phyloP scores from a whole-genome alignment of 1,284 basidiomycete species.

The Xerocomus nothofagi region DNA sequence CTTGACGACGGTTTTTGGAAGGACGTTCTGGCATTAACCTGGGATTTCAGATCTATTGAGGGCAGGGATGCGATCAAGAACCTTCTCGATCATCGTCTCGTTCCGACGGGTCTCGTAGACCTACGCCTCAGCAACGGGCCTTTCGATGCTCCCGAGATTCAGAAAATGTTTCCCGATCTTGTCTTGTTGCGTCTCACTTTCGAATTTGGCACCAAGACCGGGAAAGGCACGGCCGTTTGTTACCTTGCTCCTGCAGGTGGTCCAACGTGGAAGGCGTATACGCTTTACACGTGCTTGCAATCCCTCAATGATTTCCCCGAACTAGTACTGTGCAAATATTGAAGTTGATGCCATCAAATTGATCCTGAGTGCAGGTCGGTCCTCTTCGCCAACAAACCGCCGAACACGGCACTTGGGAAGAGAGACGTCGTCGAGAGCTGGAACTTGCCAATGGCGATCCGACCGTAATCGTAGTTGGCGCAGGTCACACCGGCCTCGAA shows the following conservation, averaged over 20 bases:
- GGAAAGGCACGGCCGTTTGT: constrained; percentile 25
- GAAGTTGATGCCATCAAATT: background rate
- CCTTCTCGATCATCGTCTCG: constrained; percentile 31
- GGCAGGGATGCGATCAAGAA: constrained; percentile 25
- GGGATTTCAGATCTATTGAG: constrained; percentile 31
- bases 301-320: constrained; percentile 49
- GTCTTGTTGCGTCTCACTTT: constrained; percentile 28
- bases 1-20: constrained; percentile 34
- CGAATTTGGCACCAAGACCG: constrained; percentile 26
- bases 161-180: constrained; percentile 27
- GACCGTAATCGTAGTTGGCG: constrained; percentile 37
- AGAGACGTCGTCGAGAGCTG: constrained; percentile 24
- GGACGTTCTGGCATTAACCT: constrained; percentile 29
- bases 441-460: constrained; percentile 30
- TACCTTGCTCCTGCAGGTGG: constrained; percentile 20
- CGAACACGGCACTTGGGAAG: constrained; percentile 34
- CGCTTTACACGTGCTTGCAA: constrained; percentile 47
- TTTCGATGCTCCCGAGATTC: constrained; percentile 23
- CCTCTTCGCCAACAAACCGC: constrained; percentile 17
- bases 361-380: constrained; percentile 19
- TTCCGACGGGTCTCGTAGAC: constrained; percentile 32
- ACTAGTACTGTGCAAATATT: constrained; percentile 11
- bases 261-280: constrained; percentile 32
- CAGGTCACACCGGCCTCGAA: constrained; percentile 40
- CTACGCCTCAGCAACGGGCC: constrained; percentile 19